Base-by-base conservation (phyloP, 805 yeast species). In the Ogataea allantospora region DNA sequence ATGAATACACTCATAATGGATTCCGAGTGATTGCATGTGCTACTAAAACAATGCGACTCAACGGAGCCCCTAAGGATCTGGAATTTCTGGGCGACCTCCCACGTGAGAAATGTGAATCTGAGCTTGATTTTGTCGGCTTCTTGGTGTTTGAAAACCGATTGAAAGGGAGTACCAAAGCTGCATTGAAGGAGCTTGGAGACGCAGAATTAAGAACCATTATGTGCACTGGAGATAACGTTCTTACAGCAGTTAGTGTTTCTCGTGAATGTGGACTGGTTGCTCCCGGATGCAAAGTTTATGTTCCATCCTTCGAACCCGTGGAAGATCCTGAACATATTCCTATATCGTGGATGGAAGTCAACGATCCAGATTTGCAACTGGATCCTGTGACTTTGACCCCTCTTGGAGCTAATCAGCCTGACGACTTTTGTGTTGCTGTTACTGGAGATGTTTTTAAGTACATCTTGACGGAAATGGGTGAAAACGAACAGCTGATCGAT, bases 201-300 rank as follows among this genome's bases (percentile, higher is more conserved):
- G 97, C 99, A 0, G 70, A 76, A 15, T 72, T 93, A 33, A 70
- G 97, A 50, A 85, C 93, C 0, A 67, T 88, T 19, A 93, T 93
- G 99, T 93, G 99, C 61, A 93, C 99, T 0, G 99, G 99, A 37
- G 99, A 93, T 60, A 93, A 93, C 56, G 78, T 93, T 13, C 66
- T 93, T 40, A 93, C 99, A 0, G 99, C 98, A 0, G 77, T 93
- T 14, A 85, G 96, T 61, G 99, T 93, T 12, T 96, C 85, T 3
- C 73, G 78, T 43, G 96, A 91, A 54, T 86, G 95, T 56, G 80
- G 78, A 3, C 67, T 93, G 44, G 62, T 93, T 8, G 60, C 60
- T 3, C 50, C 57, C 1, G 68, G 64, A 9, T 48, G 57, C 2
- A 58, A 64, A 13, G 77, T 82, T 4, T 85, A 67, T 54, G 76